Evolutionary conservation across 352 stramenopile genomes (phyloP).

Genomic region (Phytopythium sindhum): DNA sequence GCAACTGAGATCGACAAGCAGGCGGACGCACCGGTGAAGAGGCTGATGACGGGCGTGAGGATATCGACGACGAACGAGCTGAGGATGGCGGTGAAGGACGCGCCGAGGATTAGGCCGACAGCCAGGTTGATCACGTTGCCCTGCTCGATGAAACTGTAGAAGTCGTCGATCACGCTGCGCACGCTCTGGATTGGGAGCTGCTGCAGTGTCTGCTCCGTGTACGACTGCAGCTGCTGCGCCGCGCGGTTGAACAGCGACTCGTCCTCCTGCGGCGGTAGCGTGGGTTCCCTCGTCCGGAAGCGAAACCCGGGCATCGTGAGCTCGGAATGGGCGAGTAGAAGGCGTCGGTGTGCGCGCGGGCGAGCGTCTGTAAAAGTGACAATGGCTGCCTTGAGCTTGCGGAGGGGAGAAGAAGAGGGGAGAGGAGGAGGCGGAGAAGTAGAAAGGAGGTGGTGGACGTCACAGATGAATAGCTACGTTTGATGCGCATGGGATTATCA

Average conservation of each 20-base stretch:
- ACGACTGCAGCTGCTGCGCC: conserved; percentile 13
- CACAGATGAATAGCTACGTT: neutral
- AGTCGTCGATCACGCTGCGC: conserved; percentile 42
- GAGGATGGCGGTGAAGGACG: conserved; percentile 64
- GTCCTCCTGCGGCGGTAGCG: conserved; percentile 16
- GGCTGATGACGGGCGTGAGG: conserved; percentile 57
- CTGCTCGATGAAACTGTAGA: conserved; percentile 73
- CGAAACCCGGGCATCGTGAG: neutral
- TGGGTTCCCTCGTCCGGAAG: conserved; percentile 1
- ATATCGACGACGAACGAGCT: conserved; percentile 73
- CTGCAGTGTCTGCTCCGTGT: conserved; percentile 6
- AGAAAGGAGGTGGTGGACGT: neutral
- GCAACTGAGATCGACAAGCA: neutral
- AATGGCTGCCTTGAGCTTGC: neutral
- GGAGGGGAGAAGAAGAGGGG: neutral
- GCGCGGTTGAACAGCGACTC: conserved; percentile 19
- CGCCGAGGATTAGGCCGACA: conserved; percentile 62
- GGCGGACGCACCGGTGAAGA: conserved; percentile 44
- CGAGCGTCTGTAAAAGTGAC: neutral
- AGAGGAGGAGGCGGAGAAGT: neutral
- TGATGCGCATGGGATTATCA: conserved; percentile 1
- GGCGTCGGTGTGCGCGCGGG: neutral
- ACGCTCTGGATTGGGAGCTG: conserved; percentile 27
- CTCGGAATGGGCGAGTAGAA: neutral
- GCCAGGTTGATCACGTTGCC: conserved; percentile 74